These are phyloP conservation scores for Fusarium lateritium DNA, from an alignment of 2,329 filamentous ascomycete genomes.

Conservation along the genomic window DNA sequence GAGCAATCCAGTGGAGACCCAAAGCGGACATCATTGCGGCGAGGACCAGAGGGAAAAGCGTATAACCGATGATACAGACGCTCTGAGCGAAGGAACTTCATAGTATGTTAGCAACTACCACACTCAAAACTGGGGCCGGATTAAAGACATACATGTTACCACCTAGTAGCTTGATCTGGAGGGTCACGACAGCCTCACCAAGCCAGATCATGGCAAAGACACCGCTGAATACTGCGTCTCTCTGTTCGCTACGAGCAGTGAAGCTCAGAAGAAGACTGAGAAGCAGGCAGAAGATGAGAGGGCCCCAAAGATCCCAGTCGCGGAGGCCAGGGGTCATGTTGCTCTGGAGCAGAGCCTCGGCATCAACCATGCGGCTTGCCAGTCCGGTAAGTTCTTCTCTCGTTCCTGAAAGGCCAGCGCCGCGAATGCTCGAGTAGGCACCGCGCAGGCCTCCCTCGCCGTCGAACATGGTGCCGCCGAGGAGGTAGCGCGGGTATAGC, in stretches of 20 bases:
- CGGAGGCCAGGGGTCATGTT: constrained; percentile 91
- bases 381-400: constrained; percentile 74
- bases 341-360: constrained; percentile 73
- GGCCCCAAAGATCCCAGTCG: constrained; percentile 99
- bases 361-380: constrained; percentile 73
- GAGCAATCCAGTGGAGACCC: constrained; percentile 81
- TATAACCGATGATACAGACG: constrained; percentile 98
- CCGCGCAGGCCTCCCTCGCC: constrained; percentile 68
- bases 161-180: constrained; percentile 96
- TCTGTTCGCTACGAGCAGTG: constrained; percentile 83
- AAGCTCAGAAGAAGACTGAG: constrained; percentile 91
- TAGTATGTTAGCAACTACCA: constrained; percentile 40
- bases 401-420: constrained; percentile 71
- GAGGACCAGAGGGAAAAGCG: constrained; percentile 95
- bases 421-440: constrained; percentile 73
- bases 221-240: constrained; percentile 91
- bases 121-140: neutral
- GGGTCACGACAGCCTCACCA: constrained; percentile 94
- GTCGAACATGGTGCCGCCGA: constrained; percentile 78
- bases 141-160: constrained; percentile 87
- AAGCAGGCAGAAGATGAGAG: constrained; percentile 92
- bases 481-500: constrained; percentile 93
- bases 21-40: constrained; percentile 91
- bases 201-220: constrained; percentile 98
- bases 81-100: constrained; percentile 95